Base-by-base conservation (phyloP, 371 early-diverging fungal genomes). In the Mortierella sp. region DNA sequence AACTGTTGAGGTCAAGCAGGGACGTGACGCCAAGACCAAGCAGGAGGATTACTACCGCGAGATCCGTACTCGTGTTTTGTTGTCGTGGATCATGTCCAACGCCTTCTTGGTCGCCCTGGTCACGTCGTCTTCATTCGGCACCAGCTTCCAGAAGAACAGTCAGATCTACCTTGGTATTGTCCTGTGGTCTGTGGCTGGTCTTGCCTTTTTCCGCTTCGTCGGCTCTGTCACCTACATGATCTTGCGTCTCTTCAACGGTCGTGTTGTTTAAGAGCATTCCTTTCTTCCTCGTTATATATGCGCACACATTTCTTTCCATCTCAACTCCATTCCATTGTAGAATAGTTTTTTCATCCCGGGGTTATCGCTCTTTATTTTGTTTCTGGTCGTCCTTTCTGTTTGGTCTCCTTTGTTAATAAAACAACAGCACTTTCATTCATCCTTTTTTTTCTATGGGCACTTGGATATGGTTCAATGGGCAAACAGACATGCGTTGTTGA, bases 41-140 rank as follows among this genome's bases (percentile, higher is more conserved):
- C 94, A 93, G 86, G 97, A 97, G 77, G 99, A 98, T 82, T 93
- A 95, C 82, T 97, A 96, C 90, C 93, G 95, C 79, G 89, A 91
- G 81, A 97, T 97, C 93, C 94, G 99, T 81, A 98, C 98, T 2
- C 89, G 92, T 31, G 88, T 97, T 21, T 92, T 98, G 19, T 84
- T 98, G 21, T 82, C 88, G 31, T 98, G 98, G 98, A 93, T 97
- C 81, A 87, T 96, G 77, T 89, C 94, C 69, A 98, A 98, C 80
- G 91, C 93, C 34, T 79, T 93, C 9, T 89, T 98, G 71, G 93
- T 96, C 10, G 91, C 89, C 8, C 76, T 86, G 53, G 88, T 93
- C 21, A 91, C 91, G 3, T 83, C 79, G 59, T 43, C 72, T 6
- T 75, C 71, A 24, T 77, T 81, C 55, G 76, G 81, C 2, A 21